These are phyloP conservation scores for Pyrenochaeta sp. DNA, from an alignment of 2,329 filamentous ascomycete species.

Conservation along the genomic window DNA sequence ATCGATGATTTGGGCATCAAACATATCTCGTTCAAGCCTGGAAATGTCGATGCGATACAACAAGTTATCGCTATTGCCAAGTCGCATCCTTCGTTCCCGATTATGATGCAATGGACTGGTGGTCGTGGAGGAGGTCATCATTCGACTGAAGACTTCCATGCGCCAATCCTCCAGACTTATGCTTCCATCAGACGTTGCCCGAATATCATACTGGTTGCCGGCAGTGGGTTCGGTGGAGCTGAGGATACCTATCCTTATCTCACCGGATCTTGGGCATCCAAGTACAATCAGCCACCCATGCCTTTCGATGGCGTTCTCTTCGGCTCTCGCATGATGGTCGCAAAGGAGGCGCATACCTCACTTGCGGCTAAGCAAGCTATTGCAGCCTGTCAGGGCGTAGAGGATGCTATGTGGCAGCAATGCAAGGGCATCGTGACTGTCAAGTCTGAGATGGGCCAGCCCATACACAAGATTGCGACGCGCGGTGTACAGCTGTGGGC, in stretches of 20 bases:
- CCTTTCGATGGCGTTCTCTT: conserved; percentile 58
- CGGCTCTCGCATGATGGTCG: conserved; percentile 57
- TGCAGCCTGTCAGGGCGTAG: conserved; percentile 52
- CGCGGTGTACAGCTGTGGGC: conserved; percentile 96
- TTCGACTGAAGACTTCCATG: conserved; percentile 59
- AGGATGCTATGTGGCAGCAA: conserved; percentile 55
- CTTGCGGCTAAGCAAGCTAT: conserved; percentile 55
- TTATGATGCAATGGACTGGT: conserved; percentile 59
- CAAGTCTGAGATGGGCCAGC: conserved; percentile 98
- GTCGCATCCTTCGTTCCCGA: conserved; percentile 54
- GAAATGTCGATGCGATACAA: conserved; percentile 54
- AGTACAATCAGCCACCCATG: conserved; percentile 55
- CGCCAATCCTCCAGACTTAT: conserved; percentile 58
- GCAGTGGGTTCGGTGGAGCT: conserved; percentile 57
- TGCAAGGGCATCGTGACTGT: conserved; percentile 87
- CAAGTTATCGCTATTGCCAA: conserved; percentile 58
- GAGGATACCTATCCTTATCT: conserved; percentile 59
- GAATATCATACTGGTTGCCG: conserved; percentile 57
- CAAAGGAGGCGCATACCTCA: conserved; percentile 56
- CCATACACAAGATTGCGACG: conserved; percentile 97
- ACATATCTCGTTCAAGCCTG: conserved; percentile 59
- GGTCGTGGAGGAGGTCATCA: conserved; percentile 60
- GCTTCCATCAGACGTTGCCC: conserved; percentile 52
- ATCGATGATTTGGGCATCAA: conserved; percentile 64
- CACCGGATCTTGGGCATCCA: conserved; percentile 54